Evolutionary conservation across 192 early-diverging fungal species (phyloP).

Genomic region (Dissophora globulifera): DNA sequence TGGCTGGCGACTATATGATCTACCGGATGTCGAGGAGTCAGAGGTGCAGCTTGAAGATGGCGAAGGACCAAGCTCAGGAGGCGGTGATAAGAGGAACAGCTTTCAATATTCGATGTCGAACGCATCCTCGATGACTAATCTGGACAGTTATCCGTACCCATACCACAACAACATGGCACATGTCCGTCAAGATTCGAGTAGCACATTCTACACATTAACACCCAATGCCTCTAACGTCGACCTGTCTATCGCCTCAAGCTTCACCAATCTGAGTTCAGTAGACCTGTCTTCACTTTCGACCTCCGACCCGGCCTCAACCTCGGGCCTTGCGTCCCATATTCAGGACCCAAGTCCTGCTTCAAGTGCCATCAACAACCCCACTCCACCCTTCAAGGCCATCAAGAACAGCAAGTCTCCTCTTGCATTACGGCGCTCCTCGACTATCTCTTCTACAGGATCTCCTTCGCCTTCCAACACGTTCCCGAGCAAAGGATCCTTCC

Average conservation of each 20-base stretch:
- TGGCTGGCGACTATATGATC: conserved; percentile 41
- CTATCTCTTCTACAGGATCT: conserved; percentile 14
- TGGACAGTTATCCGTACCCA: conserved; percentile 11
- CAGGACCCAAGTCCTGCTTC: too few relatives aligned
- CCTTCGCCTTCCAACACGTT: conserved; percentile 18
- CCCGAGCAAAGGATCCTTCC: conserved; percentile 20
- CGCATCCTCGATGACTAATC: conserved; percentile 39
- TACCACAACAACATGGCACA: conserved; percentile 4
- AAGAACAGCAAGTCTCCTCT: conserved; percentile 42
- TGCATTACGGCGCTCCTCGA: conserved; percentile 30
- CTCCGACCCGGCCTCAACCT: too few relatives aligned
- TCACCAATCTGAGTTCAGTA: conserved; percentile 1
- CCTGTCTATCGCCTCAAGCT: conserved; percentile 2
- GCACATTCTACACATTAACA: conserved; percentile 32
- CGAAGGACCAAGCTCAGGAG: conserved; percentile 4
- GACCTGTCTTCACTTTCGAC: conserved; percentile 4
- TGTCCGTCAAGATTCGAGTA: conserved; percentile 27
- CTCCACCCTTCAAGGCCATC: conserved; percentile 20
- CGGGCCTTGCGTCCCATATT: too few relatives aligned
- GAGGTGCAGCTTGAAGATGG: conserved; percentile 4
- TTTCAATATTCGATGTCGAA: conserved; percentile 41
- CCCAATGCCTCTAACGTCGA: conserved; percentile 46
- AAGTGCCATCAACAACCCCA: neutral
- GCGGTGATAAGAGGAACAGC: conserved; percentile 6
- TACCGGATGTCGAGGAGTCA: conserved; percentile 15